A percentile compares a stretch with the other conserved stretches of the same genome.
Conservation (phyloP, 2,329 filamentous ascomycete species). For the Chaetomiaceae sp. region DNA sequence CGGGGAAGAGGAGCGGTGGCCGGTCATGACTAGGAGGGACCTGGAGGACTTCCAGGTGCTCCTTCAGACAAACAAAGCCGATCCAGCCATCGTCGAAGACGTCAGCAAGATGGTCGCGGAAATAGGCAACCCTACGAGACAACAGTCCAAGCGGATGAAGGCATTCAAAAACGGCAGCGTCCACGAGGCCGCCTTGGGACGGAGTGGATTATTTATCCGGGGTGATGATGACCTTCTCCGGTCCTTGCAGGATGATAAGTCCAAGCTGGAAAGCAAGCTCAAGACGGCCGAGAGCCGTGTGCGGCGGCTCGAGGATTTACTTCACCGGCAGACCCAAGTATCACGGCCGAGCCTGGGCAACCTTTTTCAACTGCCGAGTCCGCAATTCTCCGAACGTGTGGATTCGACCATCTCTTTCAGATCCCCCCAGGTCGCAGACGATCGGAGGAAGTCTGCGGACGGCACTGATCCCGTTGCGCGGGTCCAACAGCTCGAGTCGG, state of each 20-base stretch:
- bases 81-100: slow-evolving; percentile 63
- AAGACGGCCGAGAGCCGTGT: slow-evolving; percentile 86
- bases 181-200: slow-evolving; percentile 83
- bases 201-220: slow-evolving; percentile 76
- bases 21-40: slow-evolving; percentile 68
- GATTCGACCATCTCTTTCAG: slow-evolving; percentile 47
- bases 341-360: slow-evolving; percentile 50
- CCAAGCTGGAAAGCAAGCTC: slow-evolving; percentile 65
- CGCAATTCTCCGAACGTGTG: slow-evolving; percentile 44
- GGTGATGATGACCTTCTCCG: slow-evolving; percentile 80
- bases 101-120: slow-evolving; percentile 73
- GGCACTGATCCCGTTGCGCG: slow-evolving; percentile 41
- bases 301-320: slow-evolving; percentile 81
- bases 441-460: slow-evolving; percentile 44
- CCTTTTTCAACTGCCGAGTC: slow-evolving; percentile 47
- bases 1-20: slow-evolving; percentile 77
- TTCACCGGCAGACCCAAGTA: slow-evolving; percentile 73
- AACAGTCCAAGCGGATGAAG: slow-evolving; percentile 80
- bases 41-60: slow-evolving; percentile 67
- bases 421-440: slow-evolving; percentile 38
- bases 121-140: slow-evolving; percentile 74
- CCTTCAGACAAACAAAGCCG: slow-evolving; percentile 60
- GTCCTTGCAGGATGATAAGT: slow-evolving; percentile 78
- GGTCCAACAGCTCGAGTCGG: slow-evolving; percentile 66
- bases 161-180: slow-evolving; percentile 96